Evolutionary conservation across 345 rosid species (phyloP), one percentile per base, ranked within the genome.

Genomic region (Populus alba): DNA sequence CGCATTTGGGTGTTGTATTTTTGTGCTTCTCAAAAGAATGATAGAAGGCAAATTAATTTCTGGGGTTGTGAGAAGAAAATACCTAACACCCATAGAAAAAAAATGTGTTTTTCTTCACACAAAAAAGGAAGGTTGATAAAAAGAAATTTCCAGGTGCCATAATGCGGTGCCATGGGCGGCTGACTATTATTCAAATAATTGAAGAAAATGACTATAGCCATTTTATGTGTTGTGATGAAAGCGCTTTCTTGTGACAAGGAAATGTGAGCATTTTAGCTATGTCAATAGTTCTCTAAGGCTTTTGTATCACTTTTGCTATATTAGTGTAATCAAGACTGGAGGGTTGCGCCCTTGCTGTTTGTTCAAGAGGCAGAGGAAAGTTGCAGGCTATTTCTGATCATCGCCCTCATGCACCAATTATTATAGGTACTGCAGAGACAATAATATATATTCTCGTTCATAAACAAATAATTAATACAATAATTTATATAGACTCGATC

Each of bases 321-420:
- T 70, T 59, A 5, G n/a, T 62, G 38, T 43, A 9, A 41, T 33
- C 29, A 18, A 59, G 27, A 68, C 18, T 33, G 22, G 61, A 35
- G 73, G 12, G 47, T 57, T 67, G 33, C n/a, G 78, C 78, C 37
- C 23, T 76, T 53, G 69, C 72, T 55, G 39, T 79, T 66, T 15
- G 61, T 71, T 75, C 5, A 15, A 67, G 75, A 75, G 75, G 75
- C 75, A 75, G 31, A 27, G 18, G n/a, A 65, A 76, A n/a, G 55
- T 68, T 73, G 16, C 51, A 3, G 51, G 1, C 51, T 47, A 13
- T 15, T 4, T 47, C 51, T 13, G 51, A 3, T 45, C 16, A 3
- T 45, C 16, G 5, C 51, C 38, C 10, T 38, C 71, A 7, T 68
- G 7, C 33, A 2, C 37, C 33, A 47, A 47, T 63, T 15, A 23